Evolutionary conservation across 176 grass and related monocot species (phyloP).

Genomic region (Ensete glaucum): DNA sequence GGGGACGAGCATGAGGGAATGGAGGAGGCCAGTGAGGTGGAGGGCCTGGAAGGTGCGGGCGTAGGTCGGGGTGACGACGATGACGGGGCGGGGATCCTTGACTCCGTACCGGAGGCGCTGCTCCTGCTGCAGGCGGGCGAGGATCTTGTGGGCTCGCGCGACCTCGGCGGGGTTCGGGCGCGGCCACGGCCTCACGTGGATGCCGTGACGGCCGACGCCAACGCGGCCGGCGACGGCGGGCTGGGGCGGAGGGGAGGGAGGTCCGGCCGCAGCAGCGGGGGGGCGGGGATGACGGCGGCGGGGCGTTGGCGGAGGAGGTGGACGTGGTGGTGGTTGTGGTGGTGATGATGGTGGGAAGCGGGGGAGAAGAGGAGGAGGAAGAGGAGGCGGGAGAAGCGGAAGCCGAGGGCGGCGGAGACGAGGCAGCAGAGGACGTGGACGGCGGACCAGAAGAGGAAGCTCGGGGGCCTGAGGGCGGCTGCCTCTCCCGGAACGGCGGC

Average conservation of each 20-base stretch:
- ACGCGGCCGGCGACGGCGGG: background rate
- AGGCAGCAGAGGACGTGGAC: background rate
- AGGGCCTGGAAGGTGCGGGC: constrained; percentile 28
- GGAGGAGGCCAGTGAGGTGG: constrained; percentile 25
- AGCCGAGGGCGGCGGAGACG: background rate
- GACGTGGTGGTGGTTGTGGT: constrained; percentile 8
- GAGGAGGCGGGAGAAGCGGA: background rate
- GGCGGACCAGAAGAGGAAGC: background rate
- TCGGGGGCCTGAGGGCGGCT: background rate
- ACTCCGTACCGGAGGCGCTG: constrained; percentile 24
- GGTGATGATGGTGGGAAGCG: background rate
- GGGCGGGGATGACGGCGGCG: background rate
- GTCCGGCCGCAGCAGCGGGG: background rate
- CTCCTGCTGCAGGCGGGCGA: constrained; percentile 24
- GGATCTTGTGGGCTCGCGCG: constrained; percentile 18
- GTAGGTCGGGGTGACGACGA: constrained; percentile 33
- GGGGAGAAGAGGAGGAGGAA: background rate
- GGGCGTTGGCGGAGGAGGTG: background rate
- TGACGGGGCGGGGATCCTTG: constrained; percentile 9
- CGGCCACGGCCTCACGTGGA: constrained; percentile 10
- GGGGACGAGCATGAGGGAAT: constrained; percentile 27
- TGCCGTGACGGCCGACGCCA: constrained; percentile 21
- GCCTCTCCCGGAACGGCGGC: background rate
- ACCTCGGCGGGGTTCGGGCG: constrained; percentile 16
- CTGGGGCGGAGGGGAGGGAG: background rate